These are phyloP conservation scores for Porcisia deanei DNA, from an alignment of 208 protist species.

Conservation along the genomic window DNA sequence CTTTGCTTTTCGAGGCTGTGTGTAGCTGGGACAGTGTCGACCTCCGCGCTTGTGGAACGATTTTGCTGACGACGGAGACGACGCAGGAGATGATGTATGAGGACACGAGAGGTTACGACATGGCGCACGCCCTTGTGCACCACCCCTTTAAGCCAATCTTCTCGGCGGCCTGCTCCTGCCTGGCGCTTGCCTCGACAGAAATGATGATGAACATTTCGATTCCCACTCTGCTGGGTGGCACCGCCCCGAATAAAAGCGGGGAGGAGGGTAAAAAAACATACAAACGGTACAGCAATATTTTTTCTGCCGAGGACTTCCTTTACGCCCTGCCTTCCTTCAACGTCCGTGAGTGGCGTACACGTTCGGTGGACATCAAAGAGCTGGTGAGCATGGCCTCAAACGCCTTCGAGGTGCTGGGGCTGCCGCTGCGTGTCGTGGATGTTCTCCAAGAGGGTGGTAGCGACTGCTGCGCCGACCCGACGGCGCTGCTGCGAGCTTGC, in stretches of 20 bases:
- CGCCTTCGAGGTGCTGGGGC: conserved; percentile 59
- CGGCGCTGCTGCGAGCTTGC: conserved; percentile 54
- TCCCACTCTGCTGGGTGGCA: conserved; percentile 43
- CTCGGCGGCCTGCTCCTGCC: conserved; percentile 67
- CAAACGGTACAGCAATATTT: conserved; percentile 83
- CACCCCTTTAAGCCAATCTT: conserved; percentile 91
- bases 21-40: conserved; percentile 58
- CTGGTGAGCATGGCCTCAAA: conserved; percentile 60
- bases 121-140: conserved; percentile 79
- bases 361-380: conserved; percentile 34
- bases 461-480: conserved; percentile 15
- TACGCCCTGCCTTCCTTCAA: conserved; percentile 76
- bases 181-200: conserved; percentile 88
- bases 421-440: conserved; percentile 66
- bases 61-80: conserved; percentile 50
- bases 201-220: conserved; percentile 71
- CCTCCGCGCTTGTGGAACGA: conserved; percentile 65
- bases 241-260: conserved; percentile 35
- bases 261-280: conserved; percentile 60
- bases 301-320: conserved; percentile 85
- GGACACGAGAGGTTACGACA: conserved; percentile 82
- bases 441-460: conserved; percentile 30
- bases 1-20: conserved; percentile 59
- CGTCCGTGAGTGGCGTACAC: conserved; percentile 58
- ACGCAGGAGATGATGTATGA: conserved; percentile 61